Percentiles rank a stretch among this genome's conserved stretches.
These are phyloP conservation scores for Chaetomium olivaceum DNA, from an alignment of 2,329 filamentous ascomycete species.

Conservation along the genomic window DNA sequence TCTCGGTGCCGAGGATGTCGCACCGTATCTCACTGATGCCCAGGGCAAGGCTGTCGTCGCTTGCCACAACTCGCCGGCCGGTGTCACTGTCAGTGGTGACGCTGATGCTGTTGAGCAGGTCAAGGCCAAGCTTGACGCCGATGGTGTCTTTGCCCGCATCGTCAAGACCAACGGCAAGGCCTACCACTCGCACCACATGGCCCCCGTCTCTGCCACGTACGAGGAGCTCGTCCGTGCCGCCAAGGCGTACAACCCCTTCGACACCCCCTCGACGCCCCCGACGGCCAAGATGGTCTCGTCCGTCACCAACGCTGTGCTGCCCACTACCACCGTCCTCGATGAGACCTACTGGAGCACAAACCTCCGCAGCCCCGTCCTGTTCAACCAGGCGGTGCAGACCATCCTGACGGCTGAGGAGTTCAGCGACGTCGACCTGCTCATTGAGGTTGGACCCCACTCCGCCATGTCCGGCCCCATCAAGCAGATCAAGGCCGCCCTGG, in stretches of 20 bases:
- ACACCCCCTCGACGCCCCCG: background rate
- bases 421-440: constrained; percentile 7
- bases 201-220: constrained; percentile 29
- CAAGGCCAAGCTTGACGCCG: background rate
- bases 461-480: constrained; percentile 42
- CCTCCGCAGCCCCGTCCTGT: constrained; percentile 38
- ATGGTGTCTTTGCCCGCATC: constrained; percentile 22
- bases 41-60: constrained; percentile 30
- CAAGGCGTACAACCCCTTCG: background rate
- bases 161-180: constrained; percentile 38
- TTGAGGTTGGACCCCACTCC: constrained; percentile 42
- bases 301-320: background rate
- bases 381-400: constrained; percentile 35
- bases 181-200: constrained; percentile 34
- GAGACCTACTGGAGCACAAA: constrained; percentile 40
- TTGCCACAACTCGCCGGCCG: background rate
- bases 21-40: constrained; percentile 33
- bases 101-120: constrained; percentile 33
- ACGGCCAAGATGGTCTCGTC: background rate
- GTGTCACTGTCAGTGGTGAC: background rate
- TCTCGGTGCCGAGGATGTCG: constrained; percentile 25
- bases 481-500: background rate
- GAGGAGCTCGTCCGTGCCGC: constrained; percentile 15
- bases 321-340: constrained; percentile 21
- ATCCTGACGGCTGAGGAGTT: constrained; percentile 1